Evolutionary conservation across 108 stramenopile genomes (phyloP).

Genomic region (Cyclostephanos tholiformis): DNA sequence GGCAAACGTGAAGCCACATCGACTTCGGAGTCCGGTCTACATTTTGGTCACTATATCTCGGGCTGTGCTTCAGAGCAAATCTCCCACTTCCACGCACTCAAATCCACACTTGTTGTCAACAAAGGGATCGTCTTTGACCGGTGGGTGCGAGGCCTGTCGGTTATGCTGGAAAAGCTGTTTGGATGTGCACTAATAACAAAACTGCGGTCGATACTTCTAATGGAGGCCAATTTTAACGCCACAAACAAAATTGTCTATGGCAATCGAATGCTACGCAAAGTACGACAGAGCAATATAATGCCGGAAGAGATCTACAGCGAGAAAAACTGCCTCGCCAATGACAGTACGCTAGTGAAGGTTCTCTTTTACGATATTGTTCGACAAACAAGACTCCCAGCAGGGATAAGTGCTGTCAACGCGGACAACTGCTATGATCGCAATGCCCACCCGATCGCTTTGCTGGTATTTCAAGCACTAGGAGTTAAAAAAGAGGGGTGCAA

Average conservation of each 20-base stretch:
- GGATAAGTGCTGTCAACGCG: background rate
- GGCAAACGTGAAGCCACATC: background rate
- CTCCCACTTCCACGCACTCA: conserved; percentile 1
- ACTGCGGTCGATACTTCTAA: no score
- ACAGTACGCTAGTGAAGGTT: conserved; percentile 6
- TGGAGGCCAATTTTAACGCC: no score
- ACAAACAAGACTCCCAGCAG: conserved; percentile 1
- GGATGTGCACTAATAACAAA: no score
- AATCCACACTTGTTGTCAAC: background rate
- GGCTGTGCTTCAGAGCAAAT: background rate
- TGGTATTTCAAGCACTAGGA: background rate
- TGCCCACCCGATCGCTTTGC: conserved; percentile 1
- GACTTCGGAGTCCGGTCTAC: background rate
- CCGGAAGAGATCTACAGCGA: conserved; percentile 37
- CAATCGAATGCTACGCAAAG: no score
- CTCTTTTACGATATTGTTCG: conserved; percentile 1
- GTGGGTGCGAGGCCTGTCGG: background rate
- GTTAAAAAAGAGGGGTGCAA: background rate
- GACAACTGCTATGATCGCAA: background rate
- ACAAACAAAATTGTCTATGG: no score
- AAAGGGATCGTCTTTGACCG: background rate
- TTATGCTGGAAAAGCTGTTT: background rate
- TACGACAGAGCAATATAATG: conserved; percentile 14
- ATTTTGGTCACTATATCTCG: background rate
- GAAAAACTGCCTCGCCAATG: conserved; percentile 5